Conservation (phyloP, 306 rosid species). For the Lotus japonicus region DNA sequence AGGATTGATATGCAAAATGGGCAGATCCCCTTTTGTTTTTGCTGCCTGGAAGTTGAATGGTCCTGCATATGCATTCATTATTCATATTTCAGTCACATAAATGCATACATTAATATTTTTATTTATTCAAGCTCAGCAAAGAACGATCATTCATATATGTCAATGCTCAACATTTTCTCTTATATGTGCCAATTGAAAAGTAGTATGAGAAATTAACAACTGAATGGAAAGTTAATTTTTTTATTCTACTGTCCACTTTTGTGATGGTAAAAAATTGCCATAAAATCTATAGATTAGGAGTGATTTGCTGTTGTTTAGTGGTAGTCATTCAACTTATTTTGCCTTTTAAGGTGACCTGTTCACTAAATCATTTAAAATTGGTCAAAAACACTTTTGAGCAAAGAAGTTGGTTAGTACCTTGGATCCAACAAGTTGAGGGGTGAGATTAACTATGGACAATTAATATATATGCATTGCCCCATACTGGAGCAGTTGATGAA, state of each 20-base stretch:
- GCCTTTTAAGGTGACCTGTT: too few species aligned
- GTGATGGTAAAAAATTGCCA: too few species aligned
- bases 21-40: constrained; percentile 42
- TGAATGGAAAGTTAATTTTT: too few species aligned
- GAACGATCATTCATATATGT: not conserved
- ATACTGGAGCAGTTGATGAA: constrained; percentile 5
- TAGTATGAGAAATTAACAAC: not conserved
- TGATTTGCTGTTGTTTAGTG: too few species aligned
- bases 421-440: not conserved
- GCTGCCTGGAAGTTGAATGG: constrained; percentile 75
- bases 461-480: not conserved
- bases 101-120: too few species aligned
- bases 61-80: constrained; percentile 39
- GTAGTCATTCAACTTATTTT: too few species aligned
- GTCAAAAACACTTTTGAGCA: not conserved
- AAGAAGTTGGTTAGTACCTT: not conserved
- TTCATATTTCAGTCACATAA: not conserved
- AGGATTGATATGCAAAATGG: constrained; percentile 64
- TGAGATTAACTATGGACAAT: constrained; percentile 1
- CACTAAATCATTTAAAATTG: too few species aligned
- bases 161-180: not conserved
- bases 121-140: not conserved
- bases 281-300: too few species aligned
- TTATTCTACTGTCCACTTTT: too few species aligned
- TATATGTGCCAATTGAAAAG: not conserved